Percentiles rank a stretch among this genome's conserved stretches.
Evolutionary conservation across 805 yeast genomes (phyloP).

Genomic region (Candida coleopterorum): DNA sequence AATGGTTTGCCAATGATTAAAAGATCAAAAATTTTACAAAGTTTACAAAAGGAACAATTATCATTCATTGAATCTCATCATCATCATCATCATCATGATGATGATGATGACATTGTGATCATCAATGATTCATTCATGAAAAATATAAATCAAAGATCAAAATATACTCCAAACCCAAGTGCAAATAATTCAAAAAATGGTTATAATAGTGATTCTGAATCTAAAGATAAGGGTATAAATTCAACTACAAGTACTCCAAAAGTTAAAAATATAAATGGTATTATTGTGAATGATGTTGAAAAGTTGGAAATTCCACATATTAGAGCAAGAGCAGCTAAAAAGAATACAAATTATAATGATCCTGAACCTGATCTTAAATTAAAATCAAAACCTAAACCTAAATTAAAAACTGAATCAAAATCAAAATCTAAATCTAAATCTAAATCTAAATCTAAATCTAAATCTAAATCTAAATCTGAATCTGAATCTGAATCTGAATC

Average conservation of each 20-base stretch:
- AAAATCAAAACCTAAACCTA: not conserved
- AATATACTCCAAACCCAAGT: conserved; percentile 8
- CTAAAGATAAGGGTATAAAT: too few relatives aligned
- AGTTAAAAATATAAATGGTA: too few relatives aligned
- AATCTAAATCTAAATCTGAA: not conserved
- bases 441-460: not conserved
- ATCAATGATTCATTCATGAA: conserved; percentile 7
- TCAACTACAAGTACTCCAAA: not conserved
- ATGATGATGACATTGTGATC: not conserved
- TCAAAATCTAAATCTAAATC: not conserved
- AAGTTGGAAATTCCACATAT: not conserved
- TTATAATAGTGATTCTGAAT: not conserved
- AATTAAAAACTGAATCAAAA: not conserved
- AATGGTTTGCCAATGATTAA: conserved; percentile 3
- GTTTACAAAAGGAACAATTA: conserved; percentile 5
- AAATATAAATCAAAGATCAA: conserved; percentile 4
- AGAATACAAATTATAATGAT: not conserved
- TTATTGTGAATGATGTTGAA: too few relatives aligned
- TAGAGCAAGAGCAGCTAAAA: not conserved
- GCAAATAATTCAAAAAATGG: conserved; percentile 2
- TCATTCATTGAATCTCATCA: conserved; percentile 5
- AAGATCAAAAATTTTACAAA: conserved; percentile 9
- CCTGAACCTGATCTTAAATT: not conserved
- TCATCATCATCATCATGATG: not conserved
- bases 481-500: not conserved